phyloP scores from a whole-genome alignment of 352 stramenopile species.

The Pythium insidiosum region DNA sequence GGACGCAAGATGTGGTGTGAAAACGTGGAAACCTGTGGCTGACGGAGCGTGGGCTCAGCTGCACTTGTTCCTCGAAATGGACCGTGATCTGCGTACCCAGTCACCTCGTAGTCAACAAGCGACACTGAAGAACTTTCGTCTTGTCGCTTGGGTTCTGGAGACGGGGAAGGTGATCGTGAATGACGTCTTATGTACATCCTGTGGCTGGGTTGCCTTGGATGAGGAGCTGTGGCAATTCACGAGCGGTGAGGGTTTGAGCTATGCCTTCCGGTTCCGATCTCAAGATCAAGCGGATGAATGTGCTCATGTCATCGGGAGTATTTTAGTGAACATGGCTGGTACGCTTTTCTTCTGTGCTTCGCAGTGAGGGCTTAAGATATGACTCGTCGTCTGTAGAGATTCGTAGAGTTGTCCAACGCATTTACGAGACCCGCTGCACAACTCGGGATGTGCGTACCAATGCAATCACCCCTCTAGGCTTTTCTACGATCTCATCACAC shows the following conservation, averaged over 20 bases:
- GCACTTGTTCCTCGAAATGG: constrained; percentile 48
- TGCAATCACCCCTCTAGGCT: no score
- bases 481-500: no score
- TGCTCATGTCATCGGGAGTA: constrained; percentile 32
- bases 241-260: constrained; percentile 23
- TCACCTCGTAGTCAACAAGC: constrained; percentile 6
- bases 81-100: constrained; percentile 7
- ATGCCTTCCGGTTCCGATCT: constrained; percentile 42
- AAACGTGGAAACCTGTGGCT: constrained; percentile 29
- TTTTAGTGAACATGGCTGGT: constrained; percentile 40
- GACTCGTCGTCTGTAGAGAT: constrained; percentile 11
- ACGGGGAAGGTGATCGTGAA: constrained; percentile 47
- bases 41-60: constrained; percentile 40
- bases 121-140: constrained; percentile 28
- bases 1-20: no score
- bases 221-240: constrained; percentile 32
- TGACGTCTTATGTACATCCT: constrained; percentile 26
- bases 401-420: constrained; percentile 7
- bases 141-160: constrained; percentile 52
- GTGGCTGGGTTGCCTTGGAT: constrained; percentile 33
- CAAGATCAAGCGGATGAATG: constrained; percentile 33
- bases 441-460: constrained; percentile 11
- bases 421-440: constrained; percentile 18
- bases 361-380: no score
- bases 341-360: constrained; percentile 1